Evolutionary conservation across 1,284 basidiomycete species (phyloP).

Genomic region (Sanguinoderma infundibulare): DNA sequence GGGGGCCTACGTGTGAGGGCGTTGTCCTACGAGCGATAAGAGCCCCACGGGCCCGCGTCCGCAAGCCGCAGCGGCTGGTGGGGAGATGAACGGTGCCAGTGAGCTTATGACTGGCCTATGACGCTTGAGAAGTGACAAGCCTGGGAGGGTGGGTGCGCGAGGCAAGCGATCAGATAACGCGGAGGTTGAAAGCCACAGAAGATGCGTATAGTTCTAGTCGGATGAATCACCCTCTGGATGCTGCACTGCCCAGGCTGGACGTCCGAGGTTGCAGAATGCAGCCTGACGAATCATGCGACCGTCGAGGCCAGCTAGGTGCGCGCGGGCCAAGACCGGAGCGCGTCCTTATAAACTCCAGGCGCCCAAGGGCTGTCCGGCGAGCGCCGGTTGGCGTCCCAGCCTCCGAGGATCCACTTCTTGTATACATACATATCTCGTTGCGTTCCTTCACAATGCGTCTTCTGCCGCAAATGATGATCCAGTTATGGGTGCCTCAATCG

Average conservation of each 20-base stretch:
- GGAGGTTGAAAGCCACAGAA: background rate
- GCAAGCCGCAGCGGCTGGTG: too few species aligned
- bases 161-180: constrained; percentile 15
- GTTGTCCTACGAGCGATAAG: background rate
- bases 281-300: constrained; percentile 6
- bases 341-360: background rate
- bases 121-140: background rate
- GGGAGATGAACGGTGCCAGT: too few species aligned
- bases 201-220: background rate
- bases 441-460: background rate
- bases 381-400: too few species aligned
- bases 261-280: background rate
- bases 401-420: too few species aligned
- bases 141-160: background rate
- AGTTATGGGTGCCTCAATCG: background rate
- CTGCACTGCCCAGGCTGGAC: background rate
- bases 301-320: background rate
- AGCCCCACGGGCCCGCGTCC: background rate
- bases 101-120: background rate
- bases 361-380: too few species aligned
- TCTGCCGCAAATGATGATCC: background rate
- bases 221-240: background rate
- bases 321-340: background rate
- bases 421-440: too few species aligned
- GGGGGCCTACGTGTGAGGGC: background rate